phyloP scores from a whole-genome alignment of 352 stramenopile species.

The Globisporangium mamillatum region DNA sequence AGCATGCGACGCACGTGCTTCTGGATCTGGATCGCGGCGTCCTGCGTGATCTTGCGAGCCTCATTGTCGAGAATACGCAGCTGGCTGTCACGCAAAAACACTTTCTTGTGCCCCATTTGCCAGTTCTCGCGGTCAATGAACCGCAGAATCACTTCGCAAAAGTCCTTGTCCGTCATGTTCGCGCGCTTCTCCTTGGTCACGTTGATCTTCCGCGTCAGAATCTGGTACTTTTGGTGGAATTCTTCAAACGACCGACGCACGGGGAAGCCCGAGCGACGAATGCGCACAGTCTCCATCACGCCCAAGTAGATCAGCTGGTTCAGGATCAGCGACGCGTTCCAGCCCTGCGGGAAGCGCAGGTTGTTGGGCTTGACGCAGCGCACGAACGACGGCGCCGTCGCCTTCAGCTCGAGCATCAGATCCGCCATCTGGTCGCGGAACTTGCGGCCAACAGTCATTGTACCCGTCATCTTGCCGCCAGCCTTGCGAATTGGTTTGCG shows the following conservation, averaged over 20 bases:
- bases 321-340: conserved; percentile 83
- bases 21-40: conserved; percentile 74
- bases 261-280: conserved; percentile 84
- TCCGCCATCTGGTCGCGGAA: conserved; percentile 90
- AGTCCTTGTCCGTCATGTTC: conserved; percentile 70
- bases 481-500: conserved; percentile 71
- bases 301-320: conserved; percentile 89
- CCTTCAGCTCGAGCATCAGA: conserved; percentile 82
- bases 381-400: conserved; percentile 85
- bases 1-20: conserved; percentile 68
- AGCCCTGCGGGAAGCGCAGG: conserved; percentile 79
- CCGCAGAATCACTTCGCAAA: conserved; percentile 79
- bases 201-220: conserved; percentile 66
- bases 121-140: conserved; percentile 83
- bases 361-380: conserved; percentile 93
- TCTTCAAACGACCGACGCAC: conserved; percentile 84
- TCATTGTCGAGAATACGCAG: conserved; percentile 82
- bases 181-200: conserved; percentile 50
- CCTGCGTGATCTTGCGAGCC: conserved; percentile 81
- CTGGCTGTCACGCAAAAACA: conserved; percentile 85
- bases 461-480: conserved; percentile 88
- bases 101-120: conserved; percentile 88
- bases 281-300: conserved; percentile 90
- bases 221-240: conserved; percentile 88
- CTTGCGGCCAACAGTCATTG: conserved; percentile 87